Percentiles rank a stretch among this genome's conserved stretches.
Conservation (phyloP, 2,329 filamentous ascomycete genomes). For the Madurella mycetomatis region DNA sequence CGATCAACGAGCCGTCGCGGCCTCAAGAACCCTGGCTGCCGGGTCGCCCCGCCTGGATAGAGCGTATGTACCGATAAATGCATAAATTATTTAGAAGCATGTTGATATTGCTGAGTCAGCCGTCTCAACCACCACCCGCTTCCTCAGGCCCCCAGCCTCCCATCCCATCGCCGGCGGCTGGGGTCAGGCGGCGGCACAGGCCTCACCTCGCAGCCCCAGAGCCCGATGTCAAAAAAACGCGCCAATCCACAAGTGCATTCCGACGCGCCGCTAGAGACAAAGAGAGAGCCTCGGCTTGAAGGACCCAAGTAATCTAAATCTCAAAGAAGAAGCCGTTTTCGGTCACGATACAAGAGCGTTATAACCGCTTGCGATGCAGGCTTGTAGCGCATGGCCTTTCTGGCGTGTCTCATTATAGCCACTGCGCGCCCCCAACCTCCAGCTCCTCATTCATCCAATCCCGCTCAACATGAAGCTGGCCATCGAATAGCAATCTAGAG, state of each 20-base stretch:
- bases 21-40: too few relatives aligned
- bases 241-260: constrained; percentile 9
- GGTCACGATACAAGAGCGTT: constrained; percentile 23
- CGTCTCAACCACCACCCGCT: too few relatives aligned
- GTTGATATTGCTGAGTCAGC: too few relatives aligned
- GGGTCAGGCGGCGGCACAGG: not conserved
- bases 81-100: too few relatives aligned
- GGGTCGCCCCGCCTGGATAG: too few relatives aligned
- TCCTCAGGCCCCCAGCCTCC: too few relatives aligned
- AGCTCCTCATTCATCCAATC: not conserved
- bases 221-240: constrained; percentile 2
- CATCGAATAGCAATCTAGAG: not conserved
- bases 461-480: not conserved
- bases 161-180: too few relatives aligned
- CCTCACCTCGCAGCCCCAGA: not conserved
- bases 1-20: too few relatives aligned
- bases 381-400: constrained; percentile 4
- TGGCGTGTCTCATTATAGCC: constrained; percentile 17
- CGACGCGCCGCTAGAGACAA: constrained; percentile 14
- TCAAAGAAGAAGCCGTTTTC: constrained; percentile 26
- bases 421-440: constrained; percentile 4
- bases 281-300: constrained; percentile 20
- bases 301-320: constrained; percentile 2
- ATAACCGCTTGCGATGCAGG: constrained; percentile 22
- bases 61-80: too few relatives aligned